Evolutionary conservation across 768 basidiomycete genomes (phyloP), one percentile per base, ranked within the genome.

Genomic region (Podaxis sp.): DNA sequence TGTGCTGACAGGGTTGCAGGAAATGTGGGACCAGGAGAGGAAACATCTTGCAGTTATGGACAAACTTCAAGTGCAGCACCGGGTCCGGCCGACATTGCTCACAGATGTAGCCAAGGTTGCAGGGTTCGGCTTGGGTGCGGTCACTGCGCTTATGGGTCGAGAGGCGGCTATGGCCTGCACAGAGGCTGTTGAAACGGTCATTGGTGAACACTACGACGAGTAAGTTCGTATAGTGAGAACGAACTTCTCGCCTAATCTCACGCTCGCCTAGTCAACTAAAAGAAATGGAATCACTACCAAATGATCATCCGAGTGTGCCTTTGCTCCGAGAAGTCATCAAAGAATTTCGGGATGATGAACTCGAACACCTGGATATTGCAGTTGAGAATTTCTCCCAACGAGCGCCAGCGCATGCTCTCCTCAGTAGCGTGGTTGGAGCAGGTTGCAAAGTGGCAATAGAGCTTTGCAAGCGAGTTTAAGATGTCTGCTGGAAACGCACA

Each of bases 161-260:
- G 90, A 97, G 67, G 94, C 95, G 12, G 95, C 96, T 0, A 99
- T 99, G 96, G 96, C 96, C 5, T 98, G 96, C 70, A 99, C 96
- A 0, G 96, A 99, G 74, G 96, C 96, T 0, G 95, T 99, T 20
- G 96, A 99, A 74, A 97, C 96, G 0, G 94, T 94, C 60, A 99
- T 99, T 57, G 96, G 96, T 44, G 96, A 99, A 74, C 96, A 99
- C 75, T 99, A 99, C 69, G 93, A 98, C 73, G 95, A 97, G 96
- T 96, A 72, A 71, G 93, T 83, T 12, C n/a, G 28, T 59, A 50
- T 40, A 60, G n/a, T 40, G 8, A 20, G 28, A 24, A 22, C 20
- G 15, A 56, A 36, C 12, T 20, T 28, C 50, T 33, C 37, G 48
- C 44, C 48, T 65, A 59, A 60, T 62, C 64, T 61, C 50, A 67